Conservation (phyloP, 2,329 filamentous ascomycete species). For the Conoideocrella luteorostrata region DNA sequence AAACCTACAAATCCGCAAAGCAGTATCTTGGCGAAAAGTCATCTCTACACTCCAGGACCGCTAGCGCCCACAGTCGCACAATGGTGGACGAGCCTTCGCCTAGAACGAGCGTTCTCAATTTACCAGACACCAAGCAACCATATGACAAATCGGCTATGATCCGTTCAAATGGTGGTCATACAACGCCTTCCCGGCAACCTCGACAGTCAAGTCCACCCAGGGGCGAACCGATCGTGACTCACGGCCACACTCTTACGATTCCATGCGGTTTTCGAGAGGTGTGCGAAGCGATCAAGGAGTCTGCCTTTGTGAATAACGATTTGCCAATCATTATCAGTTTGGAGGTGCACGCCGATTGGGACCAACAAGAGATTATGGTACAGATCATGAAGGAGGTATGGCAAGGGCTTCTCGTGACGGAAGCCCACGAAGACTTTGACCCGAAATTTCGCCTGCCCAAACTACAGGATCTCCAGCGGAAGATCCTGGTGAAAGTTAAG, state of each 20-base stretch:
- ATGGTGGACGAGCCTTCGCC: conserved; percentile 24
- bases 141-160: conserved; percentile 28
- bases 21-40: conserved; percentile 24
- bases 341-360: conserved; percentile 76
- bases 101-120: conserved; percentile 22
- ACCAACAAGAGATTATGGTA: conserved; percentile 89
- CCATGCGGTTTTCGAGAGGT: conserved; percentile 85
- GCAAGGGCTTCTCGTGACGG: conserved; percentile 65
- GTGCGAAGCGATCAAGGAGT: conserved; percentile 70
- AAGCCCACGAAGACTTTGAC: conserved; percentile 42
- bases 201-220: conserved; percentile 23
- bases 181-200: not conserved
- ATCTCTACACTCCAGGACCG: conserved; percentile 30
- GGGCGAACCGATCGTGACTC: conserved; percentile 72
- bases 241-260: conserved; percentile 76
- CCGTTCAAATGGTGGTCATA: conserved; percentile 1
- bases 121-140: conserved; percentile 25
- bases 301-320: conserved; percentile 68
- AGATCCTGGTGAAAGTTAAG: conserved; percentile 82
- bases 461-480: conserved; percentile 65
- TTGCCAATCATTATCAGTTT: conserved; percentile 87
- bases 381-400: conserved; percentile 89
- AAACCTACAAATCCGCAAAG: conserved; percentile 19
- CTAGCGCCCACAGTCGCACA: conserved; percentile 30
- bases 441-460: conserved; percentile 55